These are phyloP conservation scores for Saururus chinensis DNA, from an alignment of 164 flowering plant genomes.

Conservation along the genomic window DNA sequence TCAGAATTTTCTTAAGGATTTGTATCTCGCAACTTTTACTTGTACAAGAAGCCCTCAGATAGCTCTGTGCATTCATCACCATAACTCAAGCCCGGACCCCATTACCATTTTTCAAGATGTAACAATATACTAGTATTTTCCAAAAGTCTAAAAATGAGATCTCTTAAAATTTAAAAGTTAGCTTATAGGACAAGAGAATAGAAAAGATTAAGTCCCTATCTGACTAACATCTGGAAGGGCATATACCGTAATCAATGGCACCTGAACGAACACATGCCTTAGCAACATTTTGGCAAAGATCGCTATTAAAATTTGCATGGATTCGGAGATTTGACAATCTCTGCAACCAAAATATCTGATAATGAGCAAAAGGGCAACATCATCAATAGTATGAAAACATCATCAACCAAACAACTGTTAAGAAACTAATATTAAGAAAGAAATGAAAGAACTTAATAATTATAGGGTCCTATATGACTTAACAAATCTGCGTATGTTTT, in stretches of 20 bases:
- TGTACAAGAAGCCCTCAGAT: too few relatives aligned
- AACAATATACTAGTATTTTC: neutral
- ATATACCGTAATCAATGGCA: constrained; percentile 73
- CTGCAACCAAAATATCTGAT: constrained; percentile 35
- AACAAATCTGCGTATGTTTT: constrained; percentile 69
- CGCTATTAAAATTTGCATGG: constrained; percentile 52
- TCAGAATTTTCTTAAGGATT: too few relatives aligned
- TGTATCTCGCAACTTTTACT: too few relatives aligned
- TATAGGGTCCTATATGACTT: constrained; percentile 20
- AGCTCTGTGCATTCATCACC: too few relatives aligned
- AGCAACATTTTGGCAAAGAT: constrained; percentile 67
- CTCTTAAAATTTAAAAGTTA: neutral
- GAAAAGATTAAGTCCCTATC: neutral
- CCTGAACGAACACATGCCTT: constrained; percentile 83
- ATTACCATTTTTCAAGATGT: too few relatives aligned
- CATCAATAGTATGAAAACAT: too few relatives aligned
- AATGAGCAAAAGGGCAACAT: neutral
- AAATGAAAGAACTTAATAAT: neutral
- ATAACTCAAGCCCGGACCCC: too few relatives aligned
- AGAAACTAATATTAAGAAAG: neutral
- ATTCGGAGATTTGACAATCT: constrained; percentile 84
- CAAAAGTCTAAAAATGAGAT: neutral
- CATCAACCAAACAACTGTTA: too few relatives aligned
- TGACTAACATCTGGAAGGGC: neutral
- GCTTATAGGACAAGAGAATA: neutral